Conservation (phyloP, 805 yeast species). For the Starmerella floris region DNA sequence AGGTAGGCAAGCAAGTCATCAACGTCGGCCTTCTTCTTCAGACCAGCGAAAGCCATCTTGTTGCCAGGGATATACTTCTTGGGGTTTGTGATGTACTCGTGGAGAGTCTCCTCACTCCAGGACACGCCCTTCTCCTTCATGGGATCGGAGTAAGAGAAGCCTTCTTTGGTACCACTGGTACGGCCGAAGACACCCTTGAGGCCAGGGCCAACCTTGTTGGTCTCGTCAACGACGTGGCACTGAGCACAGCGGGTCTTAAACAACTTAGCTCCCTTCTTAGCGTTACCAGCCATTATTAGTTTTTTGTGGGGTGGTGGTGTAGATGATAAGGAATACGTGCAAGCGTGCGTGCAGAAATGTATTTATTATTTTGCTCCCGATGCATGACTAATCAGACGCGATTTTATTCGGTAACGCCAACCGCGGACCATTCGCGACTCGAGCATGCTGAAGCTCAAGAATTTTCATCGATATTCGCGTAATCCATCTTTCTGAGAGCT, state of each 20-base stretch:
- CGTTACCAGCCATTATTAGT: slow-evolving; percentile 38
- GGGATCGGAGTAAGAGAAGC: slow-evolving; percentile 95
- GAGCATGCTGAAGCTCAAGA: too few species aligned
- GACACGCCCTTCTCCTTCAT: slow-evolving; percentile 87
- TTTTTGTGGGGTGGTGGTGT: neutral
- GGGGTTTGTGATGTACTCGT: slow-evolving; percentile 96
- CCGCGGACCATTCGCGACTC: too few species aligned
- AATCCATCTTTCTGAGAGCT: too few species aligned
- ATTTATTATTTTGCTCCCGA: slow-evolving; percentile 2
- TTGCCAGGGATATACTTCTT: slow-evolving; percentile 99
- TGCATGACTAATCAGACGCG: neutral
- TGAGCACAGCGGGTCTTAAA: slow-evolving; percentile 98
- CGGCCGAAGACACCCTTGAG: slow-evolving; percentile 91
- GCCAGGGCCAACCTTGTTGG: slow-evolving; percentile 98
- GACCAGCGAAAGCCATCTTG: slow-evolving; percentile 99
- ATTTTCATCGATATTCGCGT: too few species aligned
- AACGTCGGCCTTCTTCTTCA: slow-evolving; percentile 98
- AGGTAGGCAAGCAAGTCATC: slow-evolving; percentile 89
- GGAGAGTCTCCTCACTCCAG: slow-evolving; percentile 81
- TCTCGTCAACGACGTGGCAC: slow-evolving; percentile 92
- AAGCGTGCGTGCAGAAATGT: neutral
- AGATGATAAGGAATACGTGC: neutral
- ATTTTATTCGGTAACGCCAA: neutral
- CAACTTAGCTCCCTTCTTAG: slow-evolving; percentile 91
- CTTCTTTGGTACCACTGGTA: slow-evolving; percentile 79